Conservation (phyloP, 805 yeast genomes). For the Kregervanrija fluxuum region DNA sequence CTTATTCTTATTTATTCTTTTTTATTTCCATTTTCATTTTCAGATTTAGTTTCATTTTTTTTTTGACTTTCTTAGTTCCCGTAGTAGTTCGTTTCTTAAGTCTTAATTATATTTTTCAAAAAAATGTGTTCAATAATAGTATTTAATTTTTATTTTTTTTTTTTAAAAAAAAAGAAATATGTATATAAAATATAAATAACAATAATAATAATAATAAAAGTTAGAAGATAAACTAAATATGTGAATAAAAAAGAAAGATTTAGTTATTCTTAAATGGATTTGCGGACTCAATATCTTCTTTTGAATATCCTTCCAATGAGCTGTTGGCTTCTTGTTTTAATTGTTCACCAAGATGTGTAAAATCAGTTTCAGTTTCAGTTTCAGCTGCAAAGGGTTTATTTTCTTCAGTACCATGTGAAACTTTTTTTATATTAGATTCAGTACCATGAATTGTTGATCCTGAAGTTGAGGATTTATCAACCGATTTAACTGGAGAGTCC, state of each 20-base stretch:
- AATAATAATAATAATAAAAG: not conserved
- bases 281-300: slow-evolving; percentile 9
- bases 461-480: slow-evolving; percentile 9
- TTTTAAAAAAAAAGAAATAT: not conserved
- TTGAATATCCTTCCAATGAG: slow-evolving; percentile 8
- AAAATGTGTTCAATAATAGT: not conserved
- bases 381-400: slow-evolving; percentile 2
- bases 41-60: too few species aligned
- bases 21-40: too few species aligned
- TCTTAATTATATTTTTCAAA: too few species aligned
- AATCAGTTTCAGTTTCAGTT: slow-evolving; percentile 11
- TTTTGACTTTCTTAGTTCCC: too few species aligned
- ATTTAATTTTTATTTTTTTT: not conserved
- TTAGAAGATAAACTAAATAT: too few species aligned
- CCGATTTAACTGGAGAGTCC: slow-evolving; percentile 21
- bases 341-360: slow-evolving; percentile 11
- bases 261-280: not conserved
- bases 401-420: not conserved
- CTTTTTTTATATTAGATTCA: not conserved
- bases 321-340: slow-evolving; percentile 10
- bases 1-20: not conserved
- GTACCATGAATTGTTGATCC: slow-evolving; percentile 2
- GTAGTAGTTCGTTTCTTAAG: too few species aligned
- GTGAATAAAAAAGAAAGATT: too few species aligned
- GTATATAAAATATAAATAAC: not conserved